Base-by-base conservation (phyloP, 441 rosid genomes). In the Croton setiger region DNA sequence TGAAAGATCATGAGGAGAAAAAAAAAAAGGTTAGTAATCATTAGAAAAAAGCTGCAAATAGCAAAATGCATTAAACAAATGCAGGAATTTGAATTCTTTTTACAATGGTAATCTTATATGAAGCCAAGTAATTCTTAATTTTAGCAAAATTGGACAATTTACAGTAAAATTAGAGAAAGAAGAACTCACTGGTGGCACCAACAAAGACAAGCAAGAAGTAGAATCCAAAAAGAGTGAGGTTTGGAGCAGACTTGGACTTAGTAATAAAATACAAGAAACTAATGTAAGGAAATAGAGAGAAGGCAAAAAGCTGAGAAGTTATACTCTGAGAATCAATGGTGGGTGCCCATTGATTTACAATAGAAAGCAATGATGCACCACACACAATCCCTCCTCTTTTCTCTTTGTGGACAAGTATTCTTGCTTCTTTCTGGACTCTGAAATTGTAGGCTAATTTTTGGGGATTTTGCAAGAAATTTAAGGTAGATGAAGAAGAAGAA, bases 191-290 rank as follows among this genome's bases (percentile, higher is more conserved):
- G 67, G 97, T 87, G 47, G 98, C 97, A 14, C 93, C 96, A 18
- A 89, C 96, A 58, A 93, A 93, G 59, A 84, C 92, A 57, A 91
- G 98, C 85, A 87, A 83, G 89, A 93, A 93, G 80, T 86, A 91
- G 91, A 89, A 88, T 8, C 98, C 97, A 62, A 94, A 94, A 23
- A 89, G 95, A 68, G 96, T 89, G 61, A 86, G 92, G 57, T 84
- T 81, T 7, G 97, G 96, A 70, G 96, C 80, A 39, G 97, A 71
- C 84, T 86, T 91, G 33, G 97, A 93, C 69, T 84, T 88, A 41
- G 91, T 91, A 75, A 93, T 85, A 83, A 88, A 91, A 76, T 91
- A 93, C 79, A 93, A 80, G 83, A 93, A 91, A 3, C 94, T 90
- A 53, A 89, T 62, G 71, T 88, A 93, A 2, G 93, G 96, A 72